Conservation (phyloP, 2,329 filamentous ascomycete species). For the Curvularia eragrostidis region DNA sequence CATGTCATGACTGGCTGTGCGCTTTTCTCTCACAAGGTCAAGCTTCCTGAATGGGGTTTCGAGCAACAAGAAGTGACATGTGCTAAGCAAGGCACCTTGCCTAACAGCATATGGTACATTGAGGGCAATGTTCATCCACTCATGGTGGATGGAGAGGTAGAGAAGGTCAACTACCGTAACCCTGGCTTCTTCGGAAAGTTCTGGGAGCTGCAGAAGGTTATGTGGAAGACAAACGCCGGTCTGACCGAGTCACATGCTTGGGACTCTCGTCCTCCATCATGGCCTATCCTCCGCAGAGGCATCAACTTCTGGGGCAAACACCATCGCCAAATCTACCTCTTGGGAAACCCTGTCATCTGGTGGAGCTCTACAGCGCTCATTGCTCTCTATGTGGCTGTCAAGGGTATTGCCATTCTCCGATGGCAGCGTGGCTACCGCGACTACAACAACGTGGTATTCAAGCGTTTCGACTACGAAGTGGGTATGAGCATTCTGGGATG, state of each 20-base stretch:
- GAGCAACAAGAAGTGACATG: constrained; percentile 99
- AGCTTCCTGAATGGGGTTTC: constrained; percentile 96
- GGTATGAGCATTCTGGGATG: constrained; percentile 89
- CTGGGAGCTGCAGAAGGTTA: constrained; percentile 94
- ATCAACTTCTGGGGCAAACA: constrained; percentile 99
- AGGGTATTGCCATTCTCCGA: constrained; percentile 82
- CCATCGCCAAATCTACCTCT: constrained; percentile 92
- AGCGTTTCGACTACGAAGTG: constrained; percentile 97
- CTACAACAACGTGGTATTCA: constrained; percentile 82
- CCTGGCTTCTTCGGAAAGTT: constrained; percentile 98
- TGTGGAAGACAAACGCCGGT: constrained; percentile 98
- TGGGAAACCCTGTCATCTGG: constrained; percentile 90
- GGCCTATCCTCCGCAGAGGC: constrained; percentile 88
- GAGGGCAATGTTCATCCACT: constrained; percentile 87
- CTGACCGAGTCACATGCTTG: constrained; percentile 96
- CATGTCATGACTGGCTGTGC: constrained; percentile 97
- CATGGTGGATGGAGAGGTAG: constrained; percentile 69
- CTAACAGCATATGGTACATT: constrained; percentile 97
- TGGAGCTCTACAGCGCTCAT: constrained; percentile 85
- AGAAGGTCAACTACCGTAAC: constrained; percentile 94
- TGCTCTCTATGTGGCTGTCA: constrained; percentile 79
- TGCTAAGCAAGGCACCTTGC: constrained; percentile 85
- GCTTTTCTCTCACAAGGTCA: constrained; percentile 98
- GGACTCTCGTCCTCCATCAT: constrained; percentile 93
- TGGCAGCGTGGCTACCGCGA: constrained; percentile 95